Percentiles rank a stretch among this genome's conserved stretches.
phyloP scores from a whole-genome alignment of 2,329 filamentous ascomycete genomes.

The Verticillium tricorpus region DNA sequence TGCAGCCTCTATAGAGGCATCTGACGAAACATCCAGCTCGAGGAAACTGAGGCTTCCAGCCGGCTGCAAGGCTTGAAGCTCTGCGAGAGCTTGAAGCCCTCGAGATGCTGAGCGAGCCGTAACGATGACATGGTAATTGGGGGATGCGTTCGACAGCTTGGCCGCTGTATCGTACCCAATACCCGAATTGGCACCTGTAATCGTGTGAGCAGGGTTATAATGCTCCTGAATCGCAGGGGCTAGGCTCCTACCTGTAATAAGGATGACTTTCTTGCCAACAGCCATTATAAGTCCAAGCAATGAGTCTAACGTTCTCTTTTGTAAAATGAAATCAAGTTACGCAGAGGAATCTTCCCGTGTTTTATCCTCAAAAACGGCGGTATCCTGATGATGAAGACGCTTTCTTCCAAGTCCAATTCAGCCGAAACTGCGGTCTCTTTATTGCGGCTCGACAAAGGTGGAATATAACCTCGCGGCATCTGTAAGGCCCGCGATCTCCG shows the following conservation, averaged over 20 bases:
- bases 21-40: conserved; percentile 55
- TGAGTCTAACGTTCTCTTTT: no score
- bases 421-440: no score
- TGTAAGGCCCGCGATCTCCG: background rate
- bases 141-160: conserved; percentile 27
- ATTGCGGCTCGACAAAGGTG: no score
- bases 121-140: conserved; percentile 33
- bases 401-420: no score
- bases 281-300: background rate
- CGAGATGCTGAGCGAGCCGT: conserved; percentile 30
- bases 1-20: conserved; percentile 50
- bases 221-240: background rate
- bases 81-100: conserved; percentile 24
- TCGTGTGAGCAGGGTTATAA: background rate
- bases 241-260: conserved; percentile 23
- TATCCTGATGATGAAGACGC: no score
- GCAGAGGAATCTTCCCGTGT: no score
- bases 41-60: conserved; percentile 52
- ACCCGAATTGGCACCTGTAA: conserved; percentile 36
- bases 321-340: no score
- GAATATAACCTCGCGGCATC: background rate
- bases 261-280: conserved; percentile 17
- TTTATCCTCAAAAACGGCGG: no score
- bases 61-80: conserved; percentile 33
- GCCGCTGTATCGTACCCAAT: conserved; percentile 38